phyloP scores from a whole-genome alignment of 1,139 yeast species.

The Yamadazyma triangularis region DNA sequence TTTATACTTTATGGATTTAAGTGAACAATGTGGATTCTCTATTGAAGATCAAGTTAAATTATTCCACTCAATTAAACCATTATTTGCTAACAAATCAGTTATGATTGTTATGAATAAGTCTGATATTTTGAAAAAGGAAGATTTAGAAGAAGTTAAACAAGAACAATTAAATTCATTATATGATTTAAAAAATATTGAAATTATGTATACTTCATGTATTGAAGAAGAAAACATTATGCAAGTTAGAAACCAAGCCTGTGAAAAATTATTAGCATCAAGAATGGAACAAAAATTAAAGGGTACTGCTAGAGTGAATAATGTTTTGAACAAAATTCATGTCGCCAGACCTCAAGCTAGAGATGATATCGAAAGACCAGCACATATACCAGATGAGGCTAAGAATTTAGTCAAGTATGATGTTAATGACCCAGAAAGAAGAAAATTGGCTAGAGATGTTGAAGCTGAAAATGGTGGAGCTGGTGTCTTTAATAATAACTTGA shows the following conservation, averaged over 20 bases:
- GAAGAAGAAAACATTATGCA: slow-evolving; percentile 95
- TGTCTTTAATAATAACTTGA: slow-evolving; percentile 88
- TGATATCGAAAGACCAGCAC: slow-evolving; percentile 72
- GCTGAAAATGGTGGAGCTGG: slow-evolving; percentile 98
- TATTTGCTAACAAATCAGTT: slow-evolving; percentile 94
- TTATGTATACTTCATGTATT: slow-evolving; percentile 89
- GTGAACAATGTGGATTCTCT: slow-evolving; percentile 98
- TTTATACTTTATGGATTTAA: slow-evolving; percentile 93
- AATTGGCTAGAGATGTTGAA: slow-evolving; percentile 83
- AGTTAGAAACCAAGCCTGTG: slow-evolving; percentile 96
- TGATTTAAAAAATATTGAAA: slow-evolving; percentile 76
- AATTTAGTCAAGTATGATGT: slow-evolving; percentile 61
- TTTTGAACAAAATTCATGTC: slow-evolving; percentile 92
- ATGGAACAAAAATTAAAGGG: slow-evolving; percentile 97
- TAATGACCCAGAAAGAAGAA: slow-evolving; percentile 79
- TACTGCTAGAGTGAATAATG: slow-evolving; percentile 81
- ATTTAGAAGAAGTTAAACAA: slow-evolving; percentile 73
- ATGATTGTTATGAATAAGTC: slow-evolving; percentile 93
- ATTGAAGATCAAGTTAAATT: slow-evolving; percentile 96
- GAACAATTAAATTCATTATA: slow-evolving; percentile 61
- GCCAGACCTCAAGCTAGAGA: slow-evolving; percentile 88
- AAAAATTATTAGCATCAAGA: slow-evolving; percentile 89
- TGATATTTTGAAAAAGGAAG: slow-evolving; percentile 83
- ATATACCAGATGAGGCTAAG: slow-evolving; percentile 73
- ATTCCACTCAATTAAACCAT: slow-evolving; percentile 93